phyloP scores from a whole-genome alignment of 1,284 basidiomycete species.

The Apiotrichum gamsii region DNA sequence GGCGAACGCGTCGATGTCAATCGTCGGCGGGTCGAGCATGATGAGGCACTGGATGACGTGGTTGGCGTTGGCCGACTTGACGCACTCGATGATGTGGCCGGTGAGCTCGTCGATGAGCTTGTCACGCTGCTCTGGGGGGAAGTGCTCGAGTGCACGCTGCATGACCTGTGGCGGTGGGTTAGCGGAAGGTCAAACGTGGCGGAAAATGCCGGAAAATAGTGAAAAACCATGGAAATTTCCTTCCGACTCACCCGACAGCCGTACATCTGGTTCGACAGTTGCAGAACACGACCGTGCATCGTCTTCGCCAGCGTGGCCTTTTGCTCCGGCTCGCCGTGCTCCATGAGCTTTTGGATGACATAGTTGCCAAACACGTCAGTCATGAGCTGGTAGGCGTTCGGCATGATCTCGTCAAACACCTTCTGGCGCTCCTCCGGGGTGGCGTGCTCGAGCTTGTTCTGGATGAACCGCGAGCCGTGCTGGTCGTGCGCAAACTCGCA shows the following conservation, averaged over 20 bases:
- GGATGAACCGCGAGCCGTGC: constrained; percentile 84
- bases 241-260: constrained; percentile 58
- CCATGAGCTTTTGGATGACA: constrained; percentile 90
- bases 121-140: constrained; percentile 69
- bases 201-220: no score
- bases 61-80: constrained; percentile 90
- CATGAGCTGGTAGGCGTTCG: constrained; percentile 72
- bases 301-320: constrained; percentile 63
- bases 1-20: constrained; percentile 69
- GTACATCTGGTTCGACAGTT: constrained; percentile 86
- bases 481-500: constrained; percentile 94
- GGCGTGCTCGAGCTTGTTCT: constrained; percentile 73
- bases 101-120: constrained; percentile 73
- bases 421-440: constrained; percentile 68
- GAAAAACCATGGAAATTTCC: no score
- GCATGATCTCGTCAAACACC: constrained; percentile 88
- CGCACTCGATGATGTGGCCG: constrained; percentile 73
- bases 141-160: constrained; percentile 73
- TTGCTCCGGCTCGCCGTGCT: constrained; percentile 74
- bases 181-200: no score
- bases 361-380: constrained; percentile 98
- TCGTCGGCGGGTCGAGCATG: constrained; percentile 67
- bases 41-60: constrained; percentile 72
- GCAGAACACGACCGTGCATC: constrained; percentile 73
- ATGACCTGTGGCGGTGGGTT: constrained; percentile 25